Percentiles rank a stretch among this genome's conserved stretches.
These are phyloP conservation scores for Colletotrichum neosansevieriae DNA, from an alignment of 2,329 filamentous ascomycete genomes.

Conservation along the genomic window DNA sequence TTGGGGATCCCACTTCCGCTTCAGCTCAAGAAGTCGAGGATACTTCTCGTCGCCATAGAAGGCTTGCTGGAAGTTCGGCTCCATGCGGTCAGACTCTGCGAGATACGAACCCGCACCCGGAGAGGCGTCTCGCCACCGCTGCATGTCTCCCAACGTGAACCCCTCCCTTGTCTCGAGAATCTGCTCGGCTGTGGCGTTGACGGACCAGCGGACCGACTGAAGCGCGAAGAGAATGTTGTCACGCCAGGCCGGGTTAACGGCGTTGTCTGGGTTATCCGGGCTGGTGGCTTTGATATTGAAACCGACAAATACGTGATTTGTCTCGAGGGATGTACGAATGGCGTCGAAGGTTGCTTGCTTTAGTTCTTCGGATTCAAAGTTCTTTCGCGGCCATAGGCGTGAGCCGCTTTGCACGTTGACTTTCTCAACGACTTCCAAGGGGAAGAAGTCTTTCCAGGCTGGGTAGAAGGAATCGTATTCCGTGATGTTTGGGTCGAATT, in stretches of 20 bases:
- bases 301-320: constrained; percentile 20
- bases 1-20: constrained; percentile 48
- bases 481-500: constrained; percentile 19
- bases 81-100: constrained; percentile 48
- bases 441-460: constrained; percentile 31
- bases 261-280: constrained; percentile 46
- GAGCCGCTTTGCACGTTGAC: constrained; percentile 29
- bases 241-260: constrained; percentile 60
- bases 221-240: constrained; percentile 52
- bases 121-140: constrained; percentile 47
- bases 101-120: constrained; percentile 45
- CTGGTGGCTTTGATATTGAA: constrained; percentile 30
- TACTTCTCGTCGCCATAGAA: constrained; percentile 49
- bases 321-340: constrained; percentile 27
- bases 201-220: constrained; percentile 35
- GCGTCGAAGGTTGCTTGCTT: constrained; percentile 23
- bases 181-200: constrained; percentile 21
- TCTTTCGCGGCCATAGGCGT: constrained; percentile 17
- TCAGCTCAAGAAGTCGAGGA: constrained; percentile 44
- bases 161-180: constrained; percentile 43
- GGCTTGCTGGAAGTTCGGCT: constrained; percentile 46
- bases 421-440: constrained; percentile 19
- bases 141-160: constrained; percentile 47
- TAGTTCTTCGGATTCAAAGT: constrained; percentile 16
- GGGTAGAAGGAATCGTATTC: constrained; percentile 31